Evolutionary conservation across 257 asterid genomes (phyloP).

Genomic region (Lithospermum erythrorhizon): DNA sequence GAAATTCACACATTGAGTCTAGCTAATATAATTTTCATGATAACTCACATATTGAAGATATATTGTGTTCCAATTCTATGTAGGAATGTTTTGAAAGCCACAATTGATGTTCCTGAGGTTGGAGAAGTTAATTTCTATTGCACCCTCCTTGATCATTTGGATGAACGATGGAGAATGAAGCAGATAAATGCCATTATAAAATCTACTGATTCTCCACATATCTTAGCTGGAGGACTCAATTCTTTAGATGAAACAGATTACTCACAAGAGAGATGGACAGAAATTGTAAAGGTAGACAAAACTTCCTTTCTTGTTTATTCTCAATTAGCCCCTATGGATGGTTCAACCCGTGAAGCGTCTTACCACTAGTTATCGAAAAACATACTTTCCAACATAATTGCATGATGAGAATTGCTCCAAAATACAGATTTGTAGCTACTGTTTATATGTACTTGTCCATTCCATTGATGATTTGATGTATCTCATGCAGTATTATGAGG

Average conservation of each 20-base stretch:
- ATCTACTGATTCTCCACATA: conserved; percentile 66
- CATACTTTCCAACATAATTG: too few relatives aligned
- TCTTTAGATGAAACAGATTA: conserved; percentile 83
- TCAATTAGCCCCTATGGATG: neutral
- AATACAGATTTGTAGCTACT: too few relatives aligned
- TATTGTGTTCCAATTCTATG: conserved; percentile 5
- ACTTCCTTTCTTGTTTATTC: neutral
- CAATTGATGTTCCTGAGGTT: conserved; percentile 69
- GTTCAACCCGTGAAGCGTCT: too few relatives aligned
- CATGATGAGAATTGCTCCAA: too few relatives aligned
- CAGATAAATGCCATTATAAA: conserved; percentile 72
- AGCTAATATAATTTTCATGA: neutral
- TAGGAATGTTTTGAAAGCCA: conserved; percentile 92
- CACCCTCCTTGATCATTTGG: conserved; percentile 77
- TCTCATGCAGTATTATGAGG: conserved; percentile 58
- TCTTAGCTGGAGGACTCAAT: conserved; percentile 86
- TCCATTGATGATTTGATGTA: neutral
- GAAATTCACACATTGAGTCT: neutral
- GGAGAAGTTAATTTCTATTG: conserved; percentile 79
- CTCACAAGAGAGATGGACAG: conserved; percentile 87
- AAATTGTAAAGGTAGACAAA: conserved; percentile 56
- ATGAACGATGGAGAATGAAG: conserved; percentile 91
- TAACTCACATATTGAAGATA: too few relatives aligned
- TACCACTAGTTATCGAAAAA: too few relatives aligned
- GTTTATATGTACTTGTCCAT: too few relatives aligned